Conservation (phyloP, 345 rosid species). For the Hirschfeldia incana region DNA sequence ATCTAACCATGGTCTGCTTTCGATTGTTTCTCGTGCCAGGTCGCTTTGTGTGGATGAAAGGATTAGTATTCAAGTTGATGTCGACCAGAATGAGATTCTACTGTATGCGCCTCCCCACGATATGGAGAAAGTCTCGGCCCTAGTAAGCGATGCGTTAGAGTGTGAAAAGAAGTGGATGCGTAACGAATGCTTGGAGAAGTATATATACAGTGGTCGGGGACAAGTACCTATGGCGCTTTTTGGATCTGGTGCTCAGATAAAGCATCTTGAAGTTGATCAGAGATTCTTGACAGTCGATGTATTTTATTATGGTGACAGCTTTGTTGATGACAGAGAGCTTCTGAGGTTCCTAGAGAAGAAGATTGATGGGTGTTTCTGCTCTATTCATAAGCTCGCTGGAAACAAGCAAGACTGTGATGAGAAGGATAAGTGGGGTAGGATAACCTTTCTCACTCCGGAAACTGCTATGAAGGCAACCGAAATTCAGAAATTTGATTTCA, state of each 20-base stretch:
- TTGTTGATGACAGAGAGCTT: conserved; percentile 66
- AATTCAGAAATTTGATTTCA: conserved; percentile 51
- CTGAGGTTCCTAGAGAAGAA: conserved; percentile 60
- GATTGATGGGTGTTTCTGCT: conserved; percentile 60
- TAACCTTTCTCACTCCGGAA: conserved; percentile 77
- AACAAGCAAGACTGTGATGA: conserved; percentile 51
- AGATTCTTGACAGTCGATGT: conserved; percentile 67
- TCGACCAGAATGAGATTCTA: conserved; percentile 64
- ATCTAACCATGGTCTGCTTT: conserved; percentile 50
- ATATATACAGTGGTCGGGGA: conserved; percentile 57
- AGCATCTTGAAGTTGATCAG: conserved; percentile 79
- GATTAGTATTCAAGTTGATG: conserved; percentile 57
- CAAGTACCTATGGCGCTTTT: conserved; percentile 64
- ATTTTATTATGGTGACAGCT: conserved; percentile 46
- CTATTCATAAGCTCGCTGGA: conserved; percentile 48
- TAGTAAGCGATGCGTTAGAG: conserved; percentile 57
- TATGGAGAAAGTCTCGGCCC: conserved; percentile 54
- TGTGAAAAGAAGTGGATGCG: conserved; percentile 61
- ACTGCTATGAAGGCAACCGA: conserved; percentile 67
- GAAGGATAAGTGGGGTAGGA: conserved; percentile 75
- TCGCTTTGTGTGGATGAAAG: conserved; percentile 58
- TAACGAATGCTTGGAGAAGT: conserved; percentile 75
- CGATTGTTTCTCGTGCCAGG: conserved; percentile 58
- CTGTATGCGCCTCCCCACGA: conserved; percentile 53
- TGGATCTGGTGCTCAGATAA: conserved; percentile 88